Evolutionary conservation across 371 early-diverging fungal species (phyloP), one percentile per base, ranked within the genome.

Genomic region (Actinomortierella wolfii): DNA sequence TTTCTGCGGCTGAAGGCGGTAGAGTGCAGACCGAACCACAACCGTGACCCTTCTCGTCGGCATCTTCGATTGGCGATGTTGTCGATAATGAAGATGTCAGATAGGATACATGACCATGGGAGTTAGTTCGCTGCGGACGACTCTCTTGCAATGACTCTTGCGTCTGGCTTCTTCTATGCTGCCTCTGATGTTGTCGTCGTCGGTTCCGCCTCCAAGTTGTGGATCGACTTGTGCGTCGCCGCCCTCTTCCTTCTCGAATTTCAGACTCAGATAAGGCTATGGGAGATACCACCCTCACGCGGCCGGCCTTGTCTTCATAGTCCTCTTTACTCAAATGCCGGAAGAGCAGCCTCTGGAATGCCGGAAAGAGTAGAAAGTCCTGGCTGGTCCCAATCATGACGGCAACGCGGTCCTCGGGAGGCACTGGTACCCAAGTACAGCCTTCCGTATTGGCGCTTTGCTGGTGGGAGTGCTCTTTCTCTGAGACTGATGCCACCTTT

Each of bases 321-420:
- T 73, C 73, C 34, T 73, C 73, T 17, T 63, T 55, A 28, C 73
- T 73, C 46, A 73, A 21, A 41, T 66, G 67, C 14, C 73, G 66
- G 24, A 73, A 59, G 3, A 73, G 26, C 17, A 73, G 53, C 2
- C 73, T 58, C 39, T 66, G 73, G 43, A 73, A 59, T 2, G 73
- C 66, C 4, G 73, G 73, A n/a, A 73, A 73, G 39, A 73, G 59
- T 11, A 73, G 26, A 34, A 73, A 73, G 26, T 73, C 73, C 21
- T 59, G 51, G 23, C 73, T 66, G 21, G 63, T 73, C 13, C 73
- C 73, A 21, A 73, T 73, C 73, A 73, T 66, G 17, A 73, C 73
- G 18, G 73, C 73, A 2, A 73, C 49, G 3, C 73, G 59, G 41
- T 73, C 73, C 6, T 67, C 67, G 3, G 34, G 28, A 7, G 43